Conservation (phyloP, 2,329 filamentous ascomycete species). For the Alternaria sp. region DNA sequence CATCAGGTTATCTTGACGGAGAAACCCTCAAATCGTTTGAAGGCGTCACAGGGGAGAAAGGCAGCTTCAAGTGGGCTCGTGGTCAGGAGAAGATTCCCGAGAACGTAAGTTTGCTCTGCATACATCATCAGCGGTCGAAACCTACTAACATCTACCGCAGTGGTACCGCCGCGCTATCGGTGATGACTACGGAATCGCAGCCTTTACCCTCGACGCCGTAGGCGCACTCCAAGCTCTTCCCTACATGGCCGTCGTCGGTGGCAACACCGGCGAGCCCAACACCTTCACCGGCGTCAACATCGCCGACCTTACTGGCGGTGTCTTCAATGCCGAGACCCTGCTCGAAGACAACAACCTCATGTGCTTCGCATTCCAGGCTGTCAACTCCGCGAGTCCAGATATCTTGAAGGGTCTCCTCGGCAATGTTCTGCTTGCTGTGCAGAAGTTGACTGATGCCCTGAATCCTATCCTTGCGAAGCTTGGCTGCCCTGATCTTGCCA, state of each 20-base stretch:
- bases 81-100: conserved; percentile 30
- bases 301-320: conserved; percentile 22
- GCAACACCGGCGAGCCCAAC: conserved; percentile 26
- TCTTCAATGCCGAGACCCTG: conserved; percentile 20
- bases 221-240: conserved; percentile 20
- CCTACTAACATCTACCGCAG: conserved; percentile 10
- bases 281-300: conserved; percentile 26
- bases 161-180: conserved; percentile 15
- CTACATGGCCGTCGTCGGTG: conserved; percentile 21
- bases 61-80: conserved; percentile 23
- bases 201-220: background rate
- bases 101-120: conserved; percentile 18
- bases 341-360: conserved; percentile 24
- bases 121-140: background rate
- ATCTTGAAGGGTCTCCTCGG: conserved; percentile 22
- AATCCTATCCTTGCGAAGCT: conserved; percentile 17
- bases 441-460: conserved; percentile 20
- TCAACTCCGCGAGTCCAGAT: conserved; percentile 17
- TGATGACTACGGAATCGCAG: conserved; percentile 15
- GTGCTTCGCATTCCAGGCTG: conserved; percentile 25
- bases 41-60: conserved; percentile 24
- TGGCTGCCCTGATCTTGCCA: conserved; percentile 20
- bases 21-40: conserved; percentile 27
- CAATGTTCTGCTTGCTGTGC: conserved; percentile 19
- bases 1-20: conserved; percentile 23